Conservation (phyloP, 306 rosid genomes). For the Casuarina glauca region DNA sequence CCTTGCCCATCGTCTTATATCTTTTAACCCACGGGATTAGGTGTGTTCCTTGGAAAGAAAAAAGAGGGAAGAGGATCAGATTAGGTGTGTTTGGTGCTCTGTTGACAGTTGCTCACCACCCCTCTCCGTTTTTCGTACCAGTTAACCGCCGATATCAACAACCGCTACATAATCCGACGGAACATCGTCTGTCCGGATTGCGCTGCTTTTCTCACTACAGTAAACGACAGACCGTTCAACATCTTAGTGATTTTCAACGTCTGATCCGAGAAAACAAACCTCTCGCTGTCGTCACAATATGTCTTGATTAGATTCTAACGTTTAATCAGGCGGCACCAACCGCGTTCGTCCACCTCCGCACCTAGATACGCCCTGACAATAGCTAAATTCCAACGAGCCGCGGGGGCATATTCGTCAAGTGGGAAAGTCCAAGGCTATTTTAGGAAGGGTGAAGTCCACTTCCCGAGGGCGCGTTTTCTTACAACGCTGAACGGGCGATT, state of each 20-base stretch:
- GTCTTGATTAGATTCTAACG: too few species aligned
- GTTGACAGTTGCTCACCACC: slow-evolving; percentile 49
- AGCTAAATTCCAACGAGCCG: slow-evolving; percentile 23
- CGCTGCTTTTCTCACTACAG: too few species aligned
- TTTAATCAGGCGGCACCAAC: not conserved
- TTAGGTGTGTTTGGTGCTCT: slow-evolving; percentile 25
- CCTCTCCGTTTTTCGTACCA: slow-evolving; percentile 33
- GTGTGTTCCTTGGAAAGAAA: slow-evolving; percentile 35
- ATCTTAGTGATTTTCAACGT: too few species aligned
- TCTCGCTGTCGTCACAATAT: too few species aligned
- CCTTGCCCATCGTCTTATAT: slow-evolving; percentile 27
- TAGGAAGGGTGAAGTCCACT: not conserved
- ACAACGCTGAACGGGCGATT: slow-evolving; percentile 20
- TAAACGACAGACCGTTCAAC: too few species aligned
- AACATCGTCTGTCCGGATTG: too few species aligned
- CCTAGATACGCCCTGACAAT: not conserved
- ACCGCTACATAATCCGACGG: slow-evolving; percentile 16
- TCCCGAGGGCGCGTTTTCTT: slow-evolving; percentile 2
- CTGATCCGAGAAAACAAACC: too few species aligned
- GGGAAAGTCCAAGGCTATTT: not conserved
- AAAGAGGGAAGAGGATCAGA: not conserved
- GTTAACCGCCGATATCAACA: slow-evolving; percentile 35
- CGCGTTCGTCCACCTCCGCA: too few species aligned
- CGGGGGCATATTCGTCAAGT: slow-evolving; percentile 23
- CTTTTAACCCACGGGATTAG: slow-evolving; percentile 35